Percentiles rank a stretch among this genome's conserved stretches.
phyloP scores from a whole-genome alignment of 805 yeast genomes.

The Metschnikowia noctiluminum region DNA sequence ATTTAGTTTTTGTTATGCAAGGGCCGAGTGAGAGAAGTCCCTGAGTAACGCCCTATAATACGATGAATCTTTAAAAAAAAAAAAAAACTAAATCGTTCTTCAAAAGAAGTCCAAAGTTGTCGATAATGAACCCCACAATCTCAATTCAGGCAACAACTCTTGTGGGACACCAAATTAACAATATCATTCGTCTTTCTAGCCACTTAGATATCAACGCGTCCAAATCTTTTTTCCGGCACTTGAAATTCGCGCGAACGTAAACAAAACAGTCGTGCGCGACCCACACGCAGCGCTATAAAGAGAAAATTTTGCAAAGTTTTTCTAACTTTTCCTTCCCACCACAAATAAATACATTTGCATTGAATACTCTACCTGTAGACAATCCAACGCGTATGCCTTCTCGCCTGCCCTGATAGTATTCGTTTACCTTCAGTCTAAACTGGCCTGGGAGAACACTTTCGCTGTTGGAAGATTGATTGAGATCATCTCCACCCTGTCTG shows the following conservation, averaged over 20 bases:
- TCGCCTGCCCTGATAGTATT: slow-evolving; percentile 46
- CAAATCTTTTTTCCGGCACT: background rate
- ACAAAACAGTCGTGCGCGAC: slow-evolving; percentile 2
- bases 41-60: too few relatives aligned
- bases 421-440: slow-evolving; percentile 47
- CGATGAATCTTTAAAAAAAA: too few relatives aligned
- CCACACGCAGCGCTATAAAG: background rate
- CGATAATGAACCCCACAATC: too few relatives aligned
- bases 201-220: too few relatives aligned
- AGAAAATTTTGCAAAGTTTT: background rate
- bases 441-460: slow-evolving; percentile 46
- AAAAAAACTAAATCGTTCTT: too few relatives aligned
- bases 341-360: slow-evolving; percentile 7
- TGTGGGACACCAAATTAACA: too few relatives aligned
- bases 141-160: too few relatives aligned
- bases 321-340: background rate
- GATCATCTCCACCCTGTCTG: slow-evolving; percentile 48
- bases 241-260: background rate
- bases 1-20: too few relatives aligned
- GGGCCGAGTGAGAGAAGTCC: too few relatives aligned
- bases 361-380: slow-evolving; percentile 3
- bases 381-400: slow-evolving; percentile 47
- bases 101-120: too few relatives aligned
- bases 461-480: slow-evolving; percentile 38
- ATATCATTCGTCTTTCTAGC: too few relatives aligned